Percentiles rank a stretch among this genome's conserved stretches.
phyloP scores from a whole-genome alignment of 306 rosid genomes.

The Rosa rugosa region DNA sequence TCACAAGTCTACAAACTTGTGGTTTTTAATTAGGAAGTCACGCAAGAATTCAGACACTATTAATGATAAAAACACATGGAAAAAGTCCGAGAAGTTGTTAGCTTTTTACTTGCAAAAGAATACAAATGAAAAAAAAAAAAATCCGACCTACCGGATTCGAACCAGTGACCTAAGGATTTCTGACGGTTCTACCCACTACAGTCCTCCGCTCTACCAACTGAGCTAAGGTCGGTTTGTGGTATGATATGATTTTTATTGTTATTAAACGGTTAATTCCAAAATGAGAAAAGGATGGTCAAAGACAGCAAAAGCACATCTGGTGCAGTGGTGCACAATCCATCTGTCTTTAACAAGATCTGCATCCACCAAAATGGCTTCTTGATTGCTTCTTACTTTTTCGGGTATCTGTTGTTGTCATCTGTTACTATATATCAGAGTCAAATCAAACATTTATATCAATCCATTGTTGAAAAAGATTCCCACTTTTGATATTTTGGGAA shows the following conservation, averaged over 20 bases:
- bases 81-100: no score
- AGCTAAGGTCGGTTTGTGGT: conserved; percentile 8
- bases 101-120: no score
- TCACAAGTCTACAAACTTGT: no score
- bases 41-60: no score
- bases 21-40: no score
- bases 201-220: conserved; percentile 16
- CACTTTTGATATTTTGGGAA: not conserved
- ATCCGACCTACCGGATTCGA: conserved; percentile 14
- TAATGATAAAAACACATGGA: no score
- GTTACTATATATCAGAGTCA: not conserved
- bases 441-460: not conserved
- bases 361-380: not conserved
- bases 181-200: not conserved
- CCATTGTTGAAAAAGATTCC: not conserved
- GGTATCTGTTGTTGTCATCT: not conserved
- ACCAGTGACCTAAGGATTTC: conserved; percentile 14
- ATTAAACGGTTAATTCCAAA: not conserved
- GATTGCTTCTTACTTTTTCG: not conserved
- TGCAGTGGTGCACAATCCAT: not conserved
- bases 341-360: not conserved
- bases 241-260: rapidly evolving
- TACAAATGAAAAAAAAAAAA: not conserved
- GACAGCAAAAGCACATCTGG: not conserved
- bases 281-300: not conserved